These are phyloP conservation scores for Ceratocystis smalleyi DNA, from an alignment of 2,329 filamentous ascomycete species.

Conservation along the genomic window DNA sequence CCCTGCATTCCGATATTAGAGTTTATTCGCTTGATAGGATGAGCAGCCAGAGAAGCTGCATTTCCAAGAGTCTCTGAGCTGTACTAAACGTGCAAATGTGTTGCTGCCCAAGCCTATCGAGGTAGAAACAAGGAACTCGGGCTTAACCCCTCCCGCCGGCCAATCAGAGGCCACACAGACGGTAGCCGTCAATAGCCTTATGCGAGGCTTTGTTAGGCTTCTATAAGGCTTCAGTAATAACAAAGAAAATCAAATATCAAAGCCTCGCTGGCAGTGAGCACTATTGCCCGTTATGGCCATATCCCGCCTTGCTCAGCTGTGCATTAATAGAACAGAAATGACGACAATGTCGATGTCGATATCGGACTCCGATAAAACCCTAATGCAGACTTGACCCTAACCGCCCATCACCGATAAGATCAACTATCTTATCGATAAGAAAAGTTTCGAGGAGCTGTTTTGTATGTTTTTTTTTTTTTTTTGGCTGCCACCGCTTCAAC, in stretches of 20 bases:
- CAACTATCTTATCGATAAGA: background rate
- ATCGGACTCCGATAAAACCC: background rate
- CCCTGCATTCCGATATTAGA: no score
- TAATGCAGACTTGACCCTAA: background rate
- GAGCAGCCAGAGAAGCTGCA: no score
- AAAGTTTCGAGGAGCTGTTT: constrained; percentile 4
- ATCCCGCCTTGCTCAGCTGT: background rate
- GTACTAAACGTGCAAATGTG: no score
- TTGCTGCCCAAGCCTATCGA: no score
- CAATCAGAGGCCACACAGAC: background rate
- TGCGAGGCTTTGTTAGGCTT: background rate
- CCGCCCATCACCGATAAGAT: background rate
- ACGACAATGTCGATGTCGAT: background rate
- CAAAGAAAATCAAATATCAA: no score
- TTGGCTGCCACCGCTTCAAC: background rate
- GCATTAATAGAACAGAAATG: background rate
- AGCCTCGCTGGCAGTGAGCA: no score
- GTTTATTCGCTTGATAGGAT: no score
- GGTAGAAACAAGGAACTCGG: no score
- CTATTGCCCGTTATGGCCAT: background rate
- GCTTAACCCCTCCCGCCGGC: background rate
- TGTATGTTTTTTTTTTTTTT: background rate
- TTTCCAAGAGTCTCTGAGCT: no score
- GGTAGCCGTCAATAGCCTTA: background rate
- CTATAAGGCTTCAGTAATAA: background rate